Percentiles rank a stretch among this genome's conserved stretches.
These are phyloP conservation scores for Helianthus annuus DNA, from an alignment of 129 eudicot genomes.

Conservation along the genomic window DNA sequence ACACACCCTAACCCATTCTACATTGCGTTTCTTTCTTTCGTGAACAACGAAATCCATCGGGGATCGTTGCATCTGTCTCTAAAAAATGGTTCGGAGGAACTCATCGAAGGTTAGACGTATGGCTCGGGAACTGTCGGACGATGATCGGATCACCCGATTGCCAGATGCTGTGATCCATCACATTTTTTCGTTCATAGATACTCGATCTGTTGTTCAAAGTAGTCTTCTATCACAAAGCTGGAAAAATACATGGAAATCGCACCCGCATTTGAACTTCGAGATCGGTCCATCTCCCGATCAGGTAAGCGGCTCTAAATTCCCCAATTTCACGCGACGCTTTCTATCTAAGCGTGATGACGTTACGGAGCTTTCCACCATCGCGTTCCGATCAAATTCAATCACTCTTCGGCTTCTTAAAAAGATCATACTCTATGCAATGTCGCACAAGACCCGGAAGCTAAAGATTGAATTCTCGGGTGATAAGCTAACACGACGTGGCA, in stretches of 20 bases:
- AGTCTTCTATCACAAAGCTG: conserved; percentile 17
- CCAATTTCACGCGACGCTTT: too few species aligned
- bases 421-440: too few species aligned
- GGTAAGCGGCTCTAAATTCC: too few species aligned
- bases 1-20: conserved; percentile 1
- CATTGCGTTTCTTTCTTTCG: conserved; percentile 2
- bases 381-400: too few species aligned
- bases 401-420: too few species aligned
- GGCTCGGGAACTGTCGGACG: not conserved
- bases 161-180: conserved; percentile 17
- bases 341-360: too few species aligned
- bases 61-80: not conserved
- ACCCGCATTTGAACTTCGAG: not conserved
- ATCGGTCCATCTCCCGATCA: too few species aligned
- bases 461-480: conserved; percentile 15
- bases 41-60: not conserved
- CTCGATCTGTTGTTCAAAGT: conserved; percentile 11
- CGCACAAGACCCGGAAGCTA: conserved; percentile 7
- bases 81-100: not conserved
- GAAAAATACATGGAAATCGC: conserved; percentile 2
- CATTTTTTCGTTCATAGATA: conserved; percentile 12
- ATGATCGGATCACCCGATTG: too few species aligned
- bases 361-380: too few species aligned
- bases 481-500: conserved; percentile 26
- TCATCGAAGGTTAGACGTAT: not conserved